These are phyloP conservation scores for Psilocybe cubensis DNA, from an alignment of 768 basidiomycete genomes.

Conservation along the genomic window DNA sequence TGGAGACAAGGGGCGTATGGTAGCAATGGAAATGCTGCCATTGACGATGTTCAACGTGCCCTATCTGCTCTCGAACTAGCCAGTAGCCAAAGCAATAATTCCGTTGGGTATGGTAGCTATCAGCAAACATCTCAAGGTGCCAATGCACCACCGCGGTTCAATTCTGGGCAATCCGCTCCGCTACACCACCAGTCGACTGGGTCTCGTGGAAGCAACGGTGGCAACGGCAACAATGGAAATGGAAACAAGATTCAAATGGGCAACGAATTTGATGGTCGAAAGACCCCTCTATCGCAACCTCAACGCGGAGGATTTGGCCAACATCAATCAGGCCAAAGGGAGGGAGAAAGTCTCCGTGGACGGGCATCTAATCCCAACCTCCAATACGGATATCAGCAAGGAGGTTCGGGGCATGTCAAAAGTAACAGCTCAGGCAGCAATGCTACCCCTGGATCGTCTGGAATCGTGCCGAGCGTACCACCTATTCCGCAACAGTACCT, in stretches of 20 bases:
- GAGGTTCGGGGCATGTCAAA: constrained; percentile 35
- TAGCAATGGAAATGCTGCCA: constrained; percentile 37
- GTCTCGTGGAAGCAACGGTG: constrained; percentile 31
- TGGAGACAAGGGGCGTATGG: constrained; percentile 49
- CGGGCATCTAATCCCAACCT: constrained; percentile 74
- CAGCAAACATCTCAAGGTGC: constrained; percentile 53
- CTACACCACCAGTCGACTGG: constrained; percentile 44
- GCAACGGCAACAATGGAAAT: constrained; percentile 38
- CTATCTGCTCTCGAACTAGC: constrained; percentile 70
- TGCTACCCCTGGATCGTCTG: constrained; percentile 27
- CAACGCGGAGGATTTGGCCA: constrained; percentile 43
- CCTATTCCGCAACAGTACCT: constrained; percentile 76
- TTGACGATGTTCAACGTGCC: constrained; percentile 81
- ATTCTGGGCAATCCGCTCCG: constrained; percentile 49
- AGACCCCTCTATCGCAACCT: constrained; percentile 53
- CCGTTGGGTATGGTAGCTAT: constrained; percentile 29
- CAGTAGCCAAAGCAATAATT: constrained; percentile 30
- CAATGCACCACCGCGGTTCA: constrained; percentile 72
- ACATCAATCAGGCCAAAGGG: constrained; percentile 40
- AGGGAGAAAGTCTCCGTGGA: constrained; percentile 52
- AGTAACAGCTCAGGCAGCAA: constrained; percentile 33
- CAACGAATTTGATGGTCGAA: constrained; percentile 70
- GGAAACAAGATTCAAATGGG: constrained; percentile 53
- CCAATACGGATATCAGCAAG: constrained; percentile 63
- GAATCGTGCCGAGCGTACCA: constrained; percentile 65